Conservation (phyloP, 306 rosid genomes). For the Luffa acutangula region DNA sequence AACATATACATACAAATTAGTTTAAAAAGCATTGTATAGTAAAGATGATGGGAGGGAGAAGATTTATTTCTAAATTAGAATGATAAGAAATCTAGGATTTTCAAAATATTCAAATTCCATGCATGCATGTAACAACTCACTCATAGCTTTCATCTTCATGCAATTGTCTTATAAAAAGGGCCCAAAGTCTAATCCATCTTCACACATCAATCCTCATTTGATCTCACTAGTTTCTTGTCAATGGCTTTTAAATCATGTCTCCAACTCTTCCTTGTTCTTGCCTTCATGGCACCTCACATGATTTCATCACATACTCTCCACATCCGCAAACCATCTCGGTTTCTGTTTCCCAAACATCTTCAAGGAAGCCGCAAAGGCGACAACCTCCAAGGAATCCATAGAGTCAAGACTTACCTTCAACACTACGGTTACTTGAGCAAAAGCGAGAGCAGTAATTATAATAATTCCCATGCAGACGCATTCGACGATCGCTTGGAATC, state of each 20-base stretch:
- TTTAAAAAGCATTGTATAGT: too few relatives aligned
- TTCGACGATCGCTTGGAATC: constrained; percentile 21
- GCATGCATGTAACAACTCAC: too few relatives aligned
- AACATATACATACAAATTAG: too few relatives aligned
- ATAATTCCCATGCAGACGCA: not conserved
- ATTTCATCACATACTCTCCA: not conserved
- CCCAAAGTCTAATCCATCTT: not conserved
- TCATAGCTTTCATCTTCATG: too few relatives aligned
- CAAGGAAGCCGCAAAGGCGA: constrained; percentile 28
- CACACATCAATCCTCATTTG: not conserved
- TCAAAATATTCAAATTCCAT: too few relatives aligned
- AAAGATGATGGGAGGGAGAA: too few relatives aligned
- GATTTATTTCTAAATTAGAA: too few relatives aligned
- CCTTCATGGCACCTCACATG: not conserved
- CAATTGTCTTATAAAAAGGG: too few relatives aligned
- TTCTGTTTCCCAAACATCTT: constrained; percentile 21
- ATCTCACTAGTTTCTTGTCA: not conserved
- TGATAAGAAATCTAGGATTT: too few relatives aligned
- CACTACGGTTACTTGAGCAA: constrained; percentile 24
- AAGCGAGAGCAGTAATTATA: not conserved
- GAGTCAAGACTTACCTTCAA: constrained; percentile 24
- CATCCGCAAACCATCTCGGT: not conserved
- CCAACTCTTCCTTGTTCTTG: not conserved
- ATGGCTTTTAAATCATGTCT: not conserved
- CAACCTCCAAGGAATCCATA: constrained; percentile 15